Base-by-base conservation (phyloP, 1,139 yeast genomes). In the Sugiyamaella japonica region DNA sequence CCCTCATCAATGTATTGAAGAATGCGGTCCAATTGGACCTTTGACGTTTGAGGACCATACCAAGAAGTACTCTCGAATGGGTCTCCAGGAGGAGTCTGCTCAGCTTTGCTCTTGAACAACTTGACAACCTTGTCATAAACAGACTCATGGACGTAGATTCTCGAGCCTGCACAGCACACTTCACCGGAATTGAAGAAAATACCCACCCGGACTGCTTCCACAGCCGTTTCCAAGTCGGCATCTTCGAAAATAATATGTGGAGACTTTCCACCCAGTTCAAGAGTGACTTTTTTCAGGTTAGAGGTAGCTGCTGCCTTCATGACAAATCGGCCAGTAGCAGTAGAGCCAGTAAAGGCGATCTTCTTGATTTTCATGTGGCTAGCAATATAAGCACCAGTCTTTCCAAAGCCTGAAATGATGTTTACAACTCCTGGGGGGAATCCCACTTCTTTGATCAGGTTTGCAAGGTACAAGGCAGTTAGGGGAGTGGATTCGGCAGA, bases 1-100 rank as follows among this genome's bases (percentile, higher is more conserved):
- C 95, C 96, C 53, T 76, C 71, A 62, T 86, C 83, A 68, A 89
- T 85, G 75, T 85, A 88, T 58, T 76, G 75, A 70, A 88, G 76
- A 65, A 88, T 85, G 76, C 85, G 86, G 73, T 85, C 83, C 68
- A 85, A 79, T 76, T 88, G 96, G 63, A 77, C 73, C 70, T 80
- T 77, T 48, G 91, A 85, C 59, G 89, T 86, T 76, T 88, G 96
- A 53, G 96, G 89, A 68, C 96, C 96, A 80, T 87, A 90, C 79
- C 80, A 84, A 54, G 83, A 78, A 52, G 75, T 79, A 63, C 79
- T 82, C 60, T 83, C 87, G 73, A 85, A 86, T 69, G 95, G 93
- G 69, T 83, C 76, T 70, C 95, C 95, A 62, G 63, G 85, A 70
- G 23, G 67, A 15, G 58, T 74, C 15, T 62, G 63, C 63, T 80